Base-by-base conservation (phyloP, 805 yeast species). In the Metschnikowia amazonensis region DNA sequence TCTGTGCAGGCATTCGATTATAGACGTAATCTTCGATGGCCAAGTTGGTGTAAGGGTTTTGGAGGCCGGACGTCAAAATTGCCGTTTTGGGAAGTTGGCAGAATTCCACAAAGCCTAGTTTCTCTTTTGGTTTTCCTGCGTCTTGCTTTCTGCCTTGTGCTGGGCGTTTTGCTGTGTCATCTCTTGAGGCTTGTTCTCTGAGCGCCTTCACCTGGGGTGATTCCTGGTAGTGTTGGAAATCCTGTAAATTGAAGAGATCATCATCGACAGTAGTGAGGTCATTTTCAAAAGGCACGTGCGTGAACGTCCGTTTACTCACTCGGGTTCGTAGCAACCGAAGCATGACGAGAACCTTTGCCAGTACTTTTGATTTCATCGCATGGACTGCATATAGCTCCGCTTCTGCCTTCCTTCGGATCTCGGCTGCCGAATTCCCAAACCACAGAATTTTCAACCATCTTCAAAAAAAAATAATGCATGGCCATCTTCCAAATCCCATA, bases 11-110 rank as follows among this genome's bases (percentile, higher is more conserved):
- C 66, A 85, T 79, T 16, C 74, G 63, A 43, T 75, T 74, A 62
- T 86, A 94, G 0, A 94, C 68, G 57, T 78, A 84, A 53, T 86
- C 85, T 56, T 94, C 99, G 4, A 89, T 56, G 1, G 97, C 89
- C 13, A 94, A 68, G 59, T 94, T 94, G 42, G 80, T 55, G 56
- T 72, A 81, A 1, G 98, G 98, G 54, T 85, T 76, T 2, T 67
- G 60, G 9, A 84, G 69, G 21, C 66, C 66, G 0, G 96, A 80
- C 0, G 83, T 60, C 28, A 87, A 71, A 1, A 82, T 69, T 16
- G 82, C 64, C 4, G 88, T 83, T n/a, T 56, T 53, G 23, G 55
- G 46, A 3, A 48, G 42, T n/a, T 23, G 14, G 37, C 56, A 45
- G 5, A 42, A 38, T 11, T 28, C 18, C 11, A 20, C 32, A 5